Evolutionary conservation across 768 basidiomycete genomes (phyloP).

Genomic region (Mycena pura): DNA sequence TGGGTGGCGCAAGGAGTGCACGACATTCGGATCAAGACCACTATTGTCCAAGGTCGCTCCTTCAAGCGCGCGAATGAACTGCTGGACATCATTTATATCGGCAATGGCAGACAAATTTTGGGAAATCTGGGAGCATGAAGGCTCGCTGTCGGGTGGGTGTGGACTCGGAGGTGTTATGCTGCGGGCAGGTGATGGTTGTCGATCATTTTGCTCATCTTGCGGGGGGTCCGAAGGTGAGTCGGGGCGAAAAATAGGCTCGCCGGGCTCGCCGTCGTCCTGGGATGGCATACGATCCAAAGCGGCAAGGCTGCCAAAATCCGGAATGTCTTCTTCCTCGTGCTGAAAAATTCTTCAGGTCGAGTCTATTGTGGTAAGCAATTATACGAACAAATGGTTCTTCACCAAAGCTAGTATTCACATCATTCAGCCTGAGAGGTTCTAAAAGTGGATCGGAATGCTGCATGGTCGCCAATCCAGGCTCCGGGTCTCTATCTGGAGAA

Average conservation of each 20-base stretch:
- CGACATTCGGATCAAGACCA: neutral
- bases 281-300: neutral
- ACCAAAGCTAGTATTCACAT: neutral
- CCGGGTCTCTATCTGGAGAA: too few species aligned
- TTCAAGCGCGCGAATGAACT: constrained; percentile 2
- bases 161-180: neutral
- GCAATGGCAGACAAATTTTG: neutral
- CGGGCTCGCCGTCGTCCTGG: too few species aligned
- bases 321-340: neutral
- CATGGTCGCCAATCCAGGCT: too few species aligned
- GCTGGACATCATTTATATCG: neutral
- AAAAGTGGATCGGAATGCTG: too few species aligned
- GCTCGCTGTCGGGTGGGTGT: neutral
- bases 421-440: too few species aligned
- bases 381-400: neutral
- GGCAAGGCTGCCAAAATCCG: neutral
- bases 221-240: too few species aligned
- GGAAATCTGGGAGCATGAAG: neutral
- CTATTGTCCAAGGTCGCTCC: neutral
- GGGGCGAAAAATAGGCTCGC: too few species aligned
- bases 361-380: neutral
- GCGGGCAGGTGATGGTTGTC: neutral
- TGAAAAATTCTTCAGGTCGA: neutral
- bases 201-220: neutral
- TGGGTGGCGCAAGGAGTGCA: neutral